Percentiles rank a stretch among this genome's conserved stretches.
phyloP scores from a whole-genome alignment of 2,329 filamentous ascomycete genomes.

The Gnomoniopsis smithogilvyi region DNA sequence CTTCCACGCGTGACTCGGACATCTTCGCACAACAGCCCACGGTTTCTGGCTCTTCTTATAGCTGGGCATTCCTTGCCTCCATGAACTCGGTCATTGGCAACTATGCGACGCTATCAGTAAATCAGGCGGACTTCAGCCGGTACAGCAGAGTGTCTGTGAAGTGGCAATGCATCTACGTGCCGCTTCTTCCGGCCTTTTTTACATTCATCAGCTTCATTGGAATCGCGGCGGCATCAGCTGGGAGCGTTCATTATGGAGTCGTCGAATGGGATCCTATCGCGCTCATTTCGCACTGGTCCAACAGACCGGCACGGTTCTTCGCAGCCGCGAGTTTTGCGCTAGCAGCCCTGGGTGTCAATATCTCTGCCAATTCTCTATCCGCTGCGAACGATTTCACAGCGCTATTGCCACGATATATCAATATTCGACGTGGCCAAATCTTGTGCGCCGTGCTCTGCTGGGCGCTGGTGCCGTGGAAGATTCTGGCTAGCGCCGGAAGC shows the following conservation, averaged over 20 bases:
- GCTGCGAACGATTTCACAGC: conserved; percentile 50
- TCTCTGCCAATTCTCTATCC: conserved; percentile 49
- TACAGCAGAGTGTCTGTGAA: conserved; percentile 10
- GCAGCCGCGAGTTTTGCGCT: conserved; percentile 24
- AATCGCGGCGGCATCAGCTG: conserved; percentile 40
- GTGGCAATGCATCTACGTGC: conserved; percentile 16
- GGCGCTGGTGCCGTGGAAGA: conserved; percentile 30
- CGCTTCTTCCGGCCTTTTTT: conserved; percentile 35
- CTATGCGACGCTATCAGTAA: conserved; percentile 17
- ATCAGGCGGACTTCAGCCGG: conserved; percentile 16
- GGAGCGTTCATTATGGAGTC: conserved; percentile 35
- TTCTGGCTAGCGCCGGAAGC: conserved; percentile 1
- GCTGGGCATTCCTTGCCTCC: conserved; percentile 21
- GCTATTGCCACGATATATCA: conserved; percentile 49
- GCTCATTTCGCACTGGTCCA: conserved; percentile 33
- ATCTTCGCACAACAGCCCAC: conserved; percentile 21
- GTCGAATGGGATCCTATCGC: conserved; percentile 42
- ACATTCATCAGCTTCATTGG: conserved; percentile 39
- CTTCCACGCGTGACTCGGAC: conserved; percentile 17
- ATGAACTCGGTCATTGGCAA: conserved; percentile 22
- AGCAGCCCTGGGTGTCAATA: conserved; percentile 49
- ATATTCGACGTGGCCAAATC: conserved; percentile 46
- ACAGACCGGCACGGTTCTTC: conserved; percentile 11
- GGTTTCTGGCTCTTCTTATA: conserved; percentile 19
- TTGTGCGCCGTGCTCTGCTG: conserved; percentile 38